Evolutionary conservation across 768 basidiomycete genomes (phyloP), one percentile per base, ranked within the genome.

Genomic region (Ramaria sp.): DNA sequence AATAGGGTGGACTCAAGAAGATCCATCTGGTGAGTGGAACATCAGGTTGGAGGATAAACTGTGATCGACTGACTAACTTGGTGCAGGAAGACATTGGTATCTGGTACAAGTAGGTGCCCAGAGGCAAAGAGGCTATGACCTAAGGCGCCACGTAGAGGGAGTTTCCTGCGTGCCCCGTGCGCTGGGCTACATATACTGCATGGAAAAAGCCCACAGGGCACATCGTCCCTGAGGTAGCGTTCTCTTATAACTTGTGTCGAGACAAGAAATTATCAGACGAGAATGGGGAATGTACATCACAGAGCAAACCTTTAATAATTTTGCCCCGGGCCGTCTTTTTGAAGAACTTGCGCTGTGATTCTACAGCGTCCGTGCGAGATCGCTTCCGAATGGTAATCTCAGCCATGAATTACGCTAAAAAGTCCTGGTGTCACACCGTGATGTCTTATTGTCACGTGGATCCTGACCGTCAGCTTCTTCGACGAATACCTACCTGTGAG

Each of bases 301-400:
- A 51, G 66, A 31, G 7, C 45, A 15, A 49, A 91, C 94, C 87
- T 75, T 94, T 96, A 65, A 94, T 81, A 19, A 99, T 91, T 66
- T 93, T 94, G 15, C 96, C 96, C 63, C 82, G 74, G 0, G 89
- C 87, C 0, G 96, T 97, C 72, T 98, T 98, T 70, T 91, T 95
- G 77, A 93, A 88, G 70, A 93, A 98, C 67, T 91, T 95, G 59
- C 88, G 84, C 63, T 91, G 91, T 0, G 89, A 88, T 2, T 87
- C 66, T 12, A 80, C 78, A 0, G 84, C 86, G 66, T 91, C 90
- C 4, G 80, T 75, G 43, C 75, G 74, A 15, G 85, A 78, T 54
- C 89, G 75, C 62, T 88, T 91, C 20, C 82, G 72, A 39, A 91
- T 84, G 3, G 81, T 82, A 37, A 92, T 91, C 56, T 82, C 71